Evolutionary conservation across 2,329 filamentous ascomycete genomes (phyloP), one percentile per base, ranked within the genome.

Genomic region (Botryosphaeria dothidea): DNA sequence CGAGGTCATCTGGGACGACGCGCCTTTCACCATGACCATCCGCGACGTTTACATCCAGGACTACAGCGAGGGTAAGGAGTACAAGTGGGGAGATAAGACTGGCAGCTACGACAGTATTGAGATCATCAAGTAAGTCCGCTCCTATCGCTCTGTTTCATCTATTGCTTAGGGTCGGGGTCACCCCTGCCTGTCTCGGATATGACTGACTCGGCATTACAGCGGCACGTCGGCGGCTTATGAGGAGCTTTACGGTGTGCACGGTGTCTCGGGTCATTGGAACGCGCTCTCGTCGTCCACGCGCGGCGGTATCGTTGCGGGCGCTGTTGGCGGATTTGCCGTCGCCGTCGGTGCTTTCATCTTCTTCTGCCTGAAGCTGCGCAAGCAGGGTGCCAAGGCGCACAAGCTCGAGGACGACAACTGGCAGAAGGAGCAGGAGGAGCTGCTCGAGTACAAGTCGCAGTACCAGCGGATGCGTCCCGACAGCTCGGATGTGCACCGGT

Each of bases 11-110:
- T 93, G 89, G 75, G 73, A 75, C 57, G 72, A 85, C 27, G 88
- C 82, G 0, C 91, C 91, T 0, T 94, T 86, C 80, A 88, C 83
- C 70, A 93, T 93, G 91, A 87, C 86, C 66, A 84, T 94, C 68
- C 86, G 91, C 81, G 86, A 83, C 31, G 78, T 87, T 36, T 80
- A 82, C 31, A 81, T 85, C 62, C 71, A 78, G 67, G 87, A 85
- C 78, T 65, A 65, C 56, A 86, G 85, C 72, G 85, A 82, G 57
- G 86, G 87, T 0, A 86, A 86, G 69, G 85, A 86, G 70, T 93
- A 93, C 73, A 77, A 83, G 51, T 93, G 86, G 70, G 81, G 82
- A 27, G 90, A 91, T 72, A 79, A 79, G 43, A 81, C 83, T 0
- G 90, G 90, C 60, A 80, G 78, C 62, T 90, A 82, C 81, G 71